A percentile compares a stretch with the other conserved stretches of the same genome.
These are phyloP conservation scores for Apiotrichum laibachii DNA, from an alignment of 1,284 basidiomycete genomes.

Conservation along the genomic window DNA sequence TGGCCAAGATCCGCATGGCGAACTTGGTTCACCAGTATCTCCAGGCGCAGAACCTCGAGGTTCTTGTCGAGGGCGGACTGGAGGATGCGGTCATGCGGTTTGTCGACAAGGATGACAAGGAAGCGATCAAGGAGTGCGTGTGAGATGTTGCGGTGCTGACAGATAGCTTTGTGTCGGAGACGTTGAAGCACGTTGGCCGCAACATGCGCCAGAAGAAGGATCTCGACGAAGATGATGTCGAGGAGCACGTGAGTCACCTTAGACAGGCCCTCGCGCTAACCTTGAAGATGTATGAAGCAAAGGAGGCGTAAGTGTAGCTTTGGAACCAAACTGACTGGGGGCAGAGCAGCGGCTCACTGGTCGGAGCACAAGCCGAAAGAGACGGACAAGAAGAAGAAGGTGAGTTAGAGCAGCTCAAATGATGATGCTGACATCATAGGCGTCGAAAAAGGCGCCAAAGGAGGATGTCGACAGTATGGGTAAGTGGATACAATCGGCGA, in stretches of 20 bases:
- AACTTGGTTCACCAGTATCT: constrained; percentile 81
- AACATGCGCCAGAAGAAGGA: constrained; percentile 26
- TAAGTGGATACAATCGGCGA: constrained; percentile 45
- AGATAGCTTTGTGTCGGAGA: constrained; percentile 65
- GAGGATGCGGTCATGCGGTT: constrained; percentile 86
- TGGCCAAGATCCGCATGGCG: constrained; percentile 53
- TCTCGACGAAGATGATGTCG: constrained; percentile 12
- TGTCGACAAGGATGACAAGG: constrained; percentile 91
- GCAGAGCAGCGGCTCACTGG: not conserved
- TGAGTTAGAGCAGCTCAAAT: not conserved
- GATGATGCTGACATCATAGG: not conserved
- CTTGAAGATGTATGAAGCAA: not conserved
- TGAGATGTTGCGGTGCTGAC: not conserved
- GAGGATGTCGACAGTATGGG: constrained; percentile 75
- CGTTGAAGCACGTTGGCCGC: constrained; percentile 59
- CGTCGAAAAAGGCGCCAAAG: constrained; percentile 56
- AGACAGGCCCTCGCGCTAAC: not conserved
- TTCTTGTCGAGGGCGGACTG: constrained; percentile 81
- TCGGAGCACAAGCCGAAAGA: not conserved
- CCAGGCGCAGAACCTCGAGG: constrained; percentile 79
- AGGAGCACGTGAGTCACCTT: constrained; percentile 11
- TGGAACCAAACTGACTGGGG: constrained; percentile 19
- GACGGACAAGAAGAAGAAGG: constrained; percentile 47
- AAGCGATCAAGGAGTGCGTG: constrained; percentile 75
- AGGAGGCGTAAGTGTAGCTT: constrained; percentile 26